Evolutionary conservation across 148 eudicot species (phyloP).

Genomic region (Fagopyrum esculentum): DNA sequence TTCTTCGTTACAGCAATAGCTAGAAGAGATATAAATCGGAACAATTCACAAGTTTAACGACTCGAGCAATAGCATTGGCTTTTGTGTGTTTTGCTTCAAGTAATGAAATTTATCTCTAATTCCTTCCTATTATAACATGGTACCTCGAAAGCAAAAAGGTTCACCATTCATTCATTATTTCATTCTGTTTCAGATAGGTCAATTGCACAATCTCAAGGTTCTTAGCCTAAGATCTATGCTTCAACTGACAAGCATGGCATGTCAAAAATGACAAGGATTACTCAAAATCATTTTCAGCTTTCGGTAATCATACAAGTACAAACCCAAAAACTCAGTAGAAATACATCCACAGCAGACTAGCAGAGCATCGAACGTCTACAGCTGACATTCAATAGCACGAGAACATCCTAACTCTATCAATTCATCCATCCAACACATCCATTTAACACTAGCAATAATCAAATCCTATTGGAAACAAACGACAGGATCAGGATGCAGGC

Average conservation of each 20-base stretch:
- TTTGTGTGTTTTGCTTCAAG: no score
- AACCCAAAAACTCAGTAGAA: not conserved
- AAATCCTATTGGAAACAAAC: not conserved
- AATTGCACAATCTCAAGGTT: not conserved
- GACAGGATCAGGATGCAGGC: conserved; percentile 20
- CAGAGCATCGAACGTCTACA: conserved; percentile 2
- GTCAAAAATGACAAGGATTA: not conserved
- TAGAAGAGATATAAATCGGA: conserved; percentile 13
- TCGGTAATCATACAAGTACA: conserved; percentile 1
- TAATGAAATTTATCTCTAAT: no score
- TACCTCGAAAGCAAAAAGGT: not conserved
- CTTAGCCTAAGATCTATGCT: not conserved
- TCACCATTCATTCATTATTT: not conserved
- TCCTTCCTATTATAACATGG: not conserved
- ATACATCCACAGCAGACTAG: not conserved
- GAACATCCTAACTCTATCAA: not conserved
- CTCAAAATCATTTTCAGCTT: not conserved
- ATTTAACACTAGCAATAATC: conserved; percentile 3
- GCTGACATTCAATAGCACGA: not conserved
- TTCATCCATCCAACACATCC: conserved; percentile 7
- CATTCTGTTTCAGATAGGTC: not conserved
- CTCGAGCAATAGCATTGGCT: no score
- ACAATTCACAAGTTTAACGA: not conserved
- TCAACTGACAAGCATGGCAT: not conserved
- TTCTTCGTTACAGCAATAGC: conserved; percentile 29